phyloP scores from a whole-genome alignment of 2,329 filamentous ascomycete genomes.

The Nothophoma quercina region DNA sequence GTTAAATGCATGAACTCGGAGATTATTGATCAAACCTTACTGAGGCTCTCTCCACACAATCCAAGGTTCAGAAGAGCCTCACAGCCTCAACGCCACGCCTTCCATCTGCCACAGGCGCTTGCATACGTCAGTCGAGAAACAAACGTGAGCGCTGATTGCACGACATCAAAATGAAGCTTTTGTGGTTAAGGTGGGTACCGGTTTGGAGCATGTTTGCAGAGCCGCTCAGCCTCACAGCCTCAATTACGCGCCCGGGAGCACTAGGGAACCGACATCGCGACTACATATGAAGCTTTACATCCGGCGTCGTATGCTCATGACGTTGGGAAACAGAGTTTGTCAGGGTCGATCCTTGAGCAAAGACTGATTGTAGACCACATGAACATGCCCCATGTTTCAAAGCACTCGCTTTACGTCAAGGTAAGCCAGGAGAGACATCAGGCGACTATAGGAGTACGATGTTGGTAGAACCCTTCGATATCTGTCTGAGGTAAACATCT shows the following conservation, averaged over 20 bases:
- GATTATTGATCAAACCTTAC: conserved; percentile 31
- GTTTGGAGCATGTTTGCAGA: conserved; percentile 3
- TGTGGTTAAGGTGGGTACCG: neutral
- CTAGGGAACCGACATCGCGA: too few species aligned
- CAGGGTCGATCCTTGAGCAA: too few species aligned
- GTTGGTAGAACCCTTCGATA: too few species aligned
- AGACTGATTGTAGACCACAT: too few species aligned
- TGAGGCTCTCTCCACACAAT: conserved; percentile 19
- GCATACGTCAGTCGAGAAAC: neutral
- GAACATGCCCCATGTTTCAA: too few species aligned
- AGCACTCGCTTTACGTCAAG: too few species aligned
- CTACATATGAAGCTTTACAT: neutral
- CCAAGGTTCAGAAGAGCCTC: conserved; percentile 13
- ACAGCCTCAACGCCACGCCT: conserved; percentile 12
- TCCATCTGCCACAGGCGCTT: conserved; percentile 1
- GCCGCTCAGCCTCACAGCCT: conserved; percentile 7
- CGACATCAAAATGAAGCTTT: neutral
- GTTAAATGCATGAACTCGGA: conserved; percentile 39
- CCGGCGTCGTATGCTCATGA: neutral
- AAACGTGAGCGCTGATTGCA: conserved; percentile 2
- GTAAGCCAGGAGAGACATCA: neutral
- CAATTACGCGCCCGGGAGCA: conserved; percentile 5
- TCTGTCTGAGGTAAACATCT: too few species aligned
- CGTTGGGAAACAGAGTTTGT: neutral
- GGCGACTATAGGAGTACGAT: too few species aligned